Conservation (phyloP, 805 yeast species). For the Suhomyces pyralidae region DNA sequence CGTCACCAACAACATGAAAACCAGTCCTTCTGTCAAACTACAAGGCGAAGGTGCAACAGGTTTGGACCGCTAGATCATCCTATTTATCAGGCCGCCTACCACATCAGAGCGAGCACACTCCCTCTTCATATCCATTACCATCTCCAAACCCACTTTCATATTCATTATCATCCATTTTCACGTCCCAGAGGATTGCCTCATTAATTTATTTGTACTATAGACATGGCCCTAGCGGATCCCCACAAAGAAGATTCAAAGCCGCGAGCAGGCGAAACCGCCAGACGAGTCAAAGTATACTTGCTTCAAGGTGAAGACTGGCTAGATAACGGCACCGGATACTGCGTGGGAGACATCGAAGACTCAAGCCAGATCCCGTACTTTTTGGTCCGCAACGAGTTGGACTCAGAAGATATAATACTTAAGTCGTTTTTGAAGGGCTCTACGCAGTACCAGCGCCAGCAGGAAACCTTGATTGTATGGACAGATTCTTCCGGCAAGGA, state of each 20-base stretch:
- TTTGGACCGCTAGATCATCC: not conserved
- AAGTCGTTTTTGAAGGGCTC: conserved; percentile 67
- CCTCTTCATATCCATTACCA: not conserved
- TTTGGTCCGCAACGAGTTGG: conserved; percentile 68
- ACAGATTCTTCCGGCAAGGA: conserved; percentile 72
- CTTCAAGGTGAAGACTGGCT: conserved; percentile 81
- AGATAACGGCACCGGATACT: conserved; percentile 90
- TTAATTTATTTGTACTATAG: not conserved
- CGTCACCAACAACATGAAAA: not conserved
- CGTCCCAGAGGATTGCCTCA: not conserved
- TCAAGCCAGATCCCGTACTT: conserved; percentile 49
- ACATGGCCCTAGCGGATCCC: not conserved
- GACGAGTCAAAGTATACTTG: conserved; percentile 89
- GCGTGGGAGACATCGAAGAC: conserved; percentile 63
- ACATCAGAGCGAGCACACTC: not conserved
- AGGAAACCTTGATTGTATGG: conserved; percentile 93
- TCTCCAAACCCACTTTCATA: not conserved
- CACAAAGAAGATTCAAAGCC: not conserved
- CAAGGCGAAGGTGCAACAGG: conserved; percentile 1
- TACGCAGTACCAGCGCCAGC: conserved; percentile 88
- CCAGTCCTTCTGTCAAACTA: not conserved
- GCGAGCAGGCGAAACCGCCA: conserved; percentile 39
- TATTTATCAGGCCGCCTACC: not conserved
- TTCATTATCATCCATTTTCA: too few relatives aligned
- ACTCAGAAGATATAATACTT: conserved; percentile 56